Evolutionary conservation across 2,329 filamentous ascomycete genomes (phyloP).

Genomic region (Talaromyces rugulosus): DNA sequence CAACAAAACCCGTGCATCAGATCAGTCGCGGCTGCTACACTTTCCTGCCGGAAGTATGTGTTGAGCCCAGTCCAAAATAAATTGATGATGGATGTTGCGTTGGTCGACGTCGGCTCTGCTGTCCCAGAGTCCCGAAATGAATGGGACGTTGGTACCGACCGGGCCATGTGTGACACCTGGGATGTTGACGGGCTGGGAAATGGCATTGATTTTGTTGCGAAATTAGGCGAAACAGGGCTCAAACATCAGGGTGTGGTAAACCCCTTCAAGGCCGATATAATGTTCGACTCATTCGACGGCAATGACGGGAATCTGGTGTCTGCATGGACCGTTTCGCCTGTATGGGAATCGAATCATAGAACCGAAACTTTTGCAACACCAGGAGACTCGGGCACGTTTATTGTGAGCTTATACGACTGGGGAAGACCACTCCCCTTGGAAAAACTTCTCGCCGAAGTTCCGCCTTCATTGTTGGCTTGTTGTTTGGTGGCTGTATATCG

Average conservation of each 20-base stretch:
- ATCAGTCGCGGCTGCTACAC: background rate
- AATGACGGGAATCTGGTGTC: background rate
- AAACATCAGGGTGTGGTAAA: background rate
- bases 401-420: background rate
- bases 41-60: background rate
- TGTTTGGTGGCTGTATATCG: background rate
- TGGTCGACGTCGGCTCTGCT: slow-evolving; percentile 1
- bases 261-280: background rate
- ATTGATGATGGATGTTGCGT: slow-evolving; percentile 4
- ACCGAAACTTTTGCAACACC: background rate
- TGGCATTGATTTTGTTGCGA: background rate
- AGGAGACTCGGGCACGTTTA: background rate
- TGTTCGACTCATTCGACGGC: too few species aligned
- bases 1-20: background rate
- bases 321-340: background rate
- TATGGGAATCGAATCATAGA: too few species aligned
- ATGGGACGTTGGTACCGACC: background rate
- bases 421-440: background rate
- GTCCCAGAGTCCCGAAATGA: background rate
- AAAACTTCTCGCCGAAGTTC: too few species aligned
- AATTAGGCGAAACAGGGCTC: background rate
- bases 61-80: background rate
- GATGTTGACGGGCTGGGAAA: background rate
- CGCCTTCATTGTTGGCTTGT: slow-evolving; percentile 5
- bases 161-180: slow-evolving; percentile 2